Evolutionary conservation across 2,329 filamentous ascomycete species (phyloP), one percentile per base, ranked within the genome.

Genomic region (Colletotrichum sp.): DNA sequence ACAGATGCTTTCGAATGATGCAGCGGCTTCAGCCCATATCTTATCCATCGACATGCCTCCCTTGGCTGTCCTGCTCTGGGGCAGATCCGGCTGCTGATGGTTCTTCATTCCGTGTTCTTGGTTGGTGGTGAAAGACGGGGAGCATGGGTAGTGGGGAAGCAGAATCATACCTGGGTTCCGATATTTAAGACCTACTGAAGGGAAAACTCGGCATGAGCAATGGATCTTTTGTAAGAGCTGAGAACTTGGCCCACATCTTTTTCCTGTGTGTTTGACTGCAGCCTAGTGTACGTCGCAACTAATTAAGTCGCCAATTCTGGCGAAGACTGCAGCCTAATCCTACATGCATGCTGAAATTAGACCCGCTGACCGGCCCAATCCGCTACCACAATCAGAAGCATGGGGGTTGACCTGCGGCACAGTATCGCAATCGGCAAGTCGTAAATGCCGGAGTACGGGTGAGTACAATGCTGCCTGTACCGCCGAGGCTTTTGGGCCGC

Each of bases 61-160:
- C n/a, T 52, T 52, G 4, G n/a, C 44, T 7, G n/a, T 7, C 7
- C 1, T 52, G n/a, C n/a, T 52, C n/a, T 52, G 44, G 6, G 6
- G 44, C n/a, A 24, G 0, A 2, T 21, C 2, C 44, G 44, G 1
- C 6, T 21, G 10, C 44, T 7, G n/a, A 21, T 52, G 3, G 3
- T 52, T 24, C 10, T 0, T 52, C 44, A 52, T 52, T 21, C 2
- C n/a, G 44, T 21, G 44, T 52, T 52, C 2, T 21, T 24, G 10
- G 44, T 7, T 13, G 44, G 4, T 3, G n/a, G 13, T 52, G 6
- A 0, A 2, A 13, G 13, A 13, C 0, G 0, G 6, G 6, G 3
- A 21, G n/a, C 6, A 0, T 13, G 12, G 44, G 44, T 52, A 21
- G 4, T 13, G n/a, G 18, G 10, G 6, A 21, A 7, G 44, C 2